Evolutionary conservation across 2,329 filamentous ascomycete species (phyloP), one percentile per base, ranked within the genome.

Genomic region (Talaromyces verruculosus): DNA sequence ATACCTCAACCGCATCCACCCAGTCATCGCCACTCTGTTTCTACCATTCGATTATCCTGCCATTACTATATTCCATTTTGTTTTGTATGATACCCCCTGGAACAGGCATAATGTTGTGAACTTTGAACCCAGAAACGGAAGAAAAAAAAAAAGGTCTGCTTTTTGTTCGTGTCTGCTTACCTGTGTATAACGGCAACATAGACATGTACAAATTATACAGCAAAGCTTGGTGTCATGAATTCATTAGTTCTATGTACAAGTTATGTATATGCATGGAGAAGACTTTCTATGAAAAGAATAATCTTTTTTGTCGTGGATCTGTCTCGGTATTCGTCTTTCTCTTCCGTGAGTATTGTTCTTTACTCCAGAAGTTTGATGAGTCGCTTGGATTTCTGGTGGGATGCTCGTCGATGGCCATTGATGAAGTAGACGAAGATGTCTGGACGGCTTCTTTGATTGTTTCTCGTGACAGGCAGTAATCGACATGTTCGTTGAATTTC

Each of bases 401-500:
- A 25, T 33, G 15, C 17, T 47, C 25, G 17, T 33, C 41, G 10
- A n/a, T 8, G 25, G 51, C 30, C 19, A 33, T 35, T 19, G 59
- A 59, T 10, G 59, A 51, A 15, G 64, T 43, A 15, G 62, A 17
- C 70, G 70, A 43, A 63, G 60, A 17, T 55, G 67, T 84, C 65
- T 91, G 88, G 0, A 95, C 89, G 0, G 88, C 90, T 72, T 97
- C 92, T 55, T 89, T 89, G 71, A 99, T 98, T 0, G 92, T 91
- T 73, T 91, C 88, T 64, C 89, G 85, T 0, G 93, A 97, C 1
- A 99, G 84, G 76, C 95, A 99, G 8, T 91, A 85, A 75, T 99
- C 95, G 61, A 99, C 93, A 73, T 99, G 95, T 65, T 90, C 87
- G 71, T 99, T 99, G 79, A 98, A 96, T 0, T 80, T 81, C 55